Percentiles rank a stretch among this genome's conserved stretches.
These are phyloP conservation scores for Fusarium caatingaense DNA, from an alignment of 2,329 filamentous ascomycete genomes.

Conservation along the genomic window DNA sequence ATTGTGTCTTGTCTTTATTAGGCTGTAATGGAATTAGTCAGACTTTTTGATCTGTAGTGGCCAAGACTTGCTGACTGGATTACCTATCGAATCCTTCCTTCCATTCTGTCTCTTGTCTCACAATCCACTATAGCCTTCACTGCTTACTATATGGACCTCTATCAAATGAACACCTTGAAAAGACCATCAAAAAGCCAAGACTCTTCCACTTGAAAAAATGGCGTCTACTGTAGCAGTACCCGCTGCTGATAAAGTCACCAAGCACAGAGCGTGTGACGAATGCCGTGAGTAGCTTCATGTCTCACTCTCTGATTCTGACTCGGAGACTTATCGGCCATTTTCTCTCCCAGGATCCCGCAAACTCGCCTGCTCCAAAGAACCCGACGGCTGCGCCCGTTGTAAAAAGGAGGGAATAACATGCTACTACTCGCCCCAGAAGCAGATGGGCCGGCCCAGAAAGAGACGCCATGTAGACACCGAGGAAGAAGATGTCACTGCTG, in stretches of 20 bases:
- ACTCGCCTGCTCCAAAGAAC: slow-evolving; percentile 73
- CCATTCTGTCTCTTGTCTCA: slow-evolving; percentile 6
- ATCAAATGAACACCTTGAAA: not conserved
- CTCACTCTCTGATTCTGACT: slow-evolving; percentile 22
- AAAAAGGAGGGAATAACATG: slow-evolving; percentile 66
- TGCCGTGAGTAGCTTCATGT: slow-evolving; percentile 64
- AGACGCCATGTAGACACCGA: slow-evolving; percentile 54
- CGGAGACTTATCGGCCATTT: slow-evolving; percentile 46
- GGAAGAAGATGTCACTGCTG: slow-evolving; percentile 46
- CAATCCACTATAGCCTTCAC: not conserved
- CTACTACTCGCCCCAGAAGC: slow-evolving; percentile 73
- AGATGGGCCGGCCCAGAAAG: slow-evolving; percentile 74
- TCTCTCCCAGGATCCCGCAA: slow-evolving; percentile 66
- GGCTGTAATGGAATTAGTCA: slow-evolving; percentile 28
- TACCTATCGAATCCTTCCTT: not conserved
- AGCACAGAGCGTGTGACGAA: slow-evolving; percentile 74
- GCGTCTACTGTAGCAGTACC: slow-evolving; percentile 19
- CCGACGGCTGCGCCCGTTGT: slow-evolving; percentile 69
- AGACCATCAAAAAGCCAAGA: not conserved
- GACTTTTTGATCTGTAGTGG: not conserved
- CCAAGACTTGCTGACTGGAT: slow-evolving; percentile 16
- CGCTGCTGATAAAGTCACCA: slow-evolving; percentile 50
- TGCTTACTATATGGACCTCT: not conserved
- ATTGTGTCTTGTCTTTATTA: not conserved
- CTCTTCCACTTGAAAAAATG: slow-evolving; percentile 31